phyloP scores from a whole-genome alignment of 345 rosid species.

The Melaleuca alternifolia region DNA sequence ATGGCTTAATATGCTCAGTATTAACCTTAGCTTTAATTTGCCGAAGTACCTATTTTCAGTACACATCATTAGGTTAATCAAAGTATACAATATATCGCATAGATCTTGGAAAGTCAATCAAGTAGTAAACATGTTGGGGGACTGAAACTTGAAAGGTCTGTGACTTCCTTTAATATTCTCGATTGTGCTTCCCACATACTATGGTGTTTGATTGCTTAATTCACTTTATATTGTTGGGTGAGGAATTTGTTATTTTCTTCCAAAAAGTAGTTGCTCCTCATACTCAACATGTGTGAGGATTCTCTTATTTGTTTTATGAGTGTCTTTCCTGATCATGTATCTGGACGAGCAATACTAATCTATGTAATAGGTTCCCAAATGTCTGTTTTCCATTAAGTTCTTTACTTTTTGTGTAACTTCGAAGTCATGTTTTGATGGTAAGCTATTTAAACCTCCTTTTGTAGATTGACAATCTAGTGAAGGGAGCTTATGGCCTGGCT shows the following conservation, averaged over 20 bases:
- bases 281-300: background rate
- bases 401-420: background rate
- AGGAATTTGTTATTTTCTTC: background rate
- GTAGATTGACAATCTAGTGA: background rate
- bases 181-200: background rate
- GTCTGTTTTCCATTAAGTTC: background rate
- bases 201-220: background rate
- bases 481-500: background rate
- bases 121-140: background rate
- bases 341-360: background rate
- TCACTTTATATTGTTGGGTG: background rate
- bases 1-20: background rate
- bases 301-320: no score
- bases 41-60: background rate
- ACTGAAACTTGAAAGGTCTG: no score
- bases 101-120: background rate
- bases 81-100: background rate
- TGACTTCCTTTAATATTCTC: no score
- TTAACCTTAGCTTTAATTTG: no score
- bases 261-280: background rate
- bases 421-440: background rate
- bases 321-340: background rate
- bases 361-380: background rate
- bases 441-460: background rate
- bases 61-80: background rate